A percentile compares a stretch with the other conserved stretches of the same genome.
Conservation (phyloP, 441 rosid genomes). For the Aleurites moluccanus region DNA sequence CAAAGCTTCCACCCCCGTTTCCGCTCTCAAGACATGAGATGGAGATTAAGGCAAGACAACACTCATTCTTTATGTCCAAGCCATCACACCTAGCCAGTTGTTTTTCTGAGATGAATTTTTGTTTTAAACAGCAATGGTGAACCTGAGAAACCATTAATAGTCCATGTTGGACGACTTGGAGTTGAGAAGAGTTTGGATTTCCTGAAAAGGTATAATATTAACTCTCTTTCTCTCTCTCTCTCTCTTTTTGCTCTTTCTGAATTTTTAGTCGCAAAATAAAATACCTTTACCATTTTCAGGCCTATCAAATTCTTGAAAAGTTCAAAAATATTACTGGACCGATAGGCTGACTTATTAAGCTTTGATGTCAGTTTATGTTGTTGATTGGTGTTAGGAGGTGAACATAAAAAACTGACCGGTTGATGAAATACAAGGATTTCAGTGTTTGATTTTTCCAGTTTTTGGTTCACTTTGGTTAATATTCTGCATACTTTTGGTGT, state of each 20-base stretch:
- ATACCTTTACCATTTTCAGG: background rate
- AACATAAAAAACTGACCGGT: background rate
- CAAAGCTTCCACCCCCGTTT: conserved; percentile 84
- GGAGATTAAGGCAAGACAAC: conserved; percentile 59
- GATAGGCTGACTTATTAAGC: background rate
- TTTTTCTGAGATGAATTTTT: conserved; percentile 24
- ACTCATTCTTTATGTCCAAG: background rate
- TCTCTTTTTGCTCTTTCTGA: too few species aligned
- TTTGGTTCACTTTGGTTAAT: background rate
- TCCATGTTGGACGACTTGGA: conserved; percentile 95
- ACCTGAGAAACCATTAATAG: conserved; percentile 83
- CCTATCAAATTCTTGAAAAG: background rate
- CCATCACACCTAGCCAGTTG: conserved; percentile 11
- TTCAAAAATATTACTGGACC: background rate
- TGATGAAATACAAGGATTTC: background rate
- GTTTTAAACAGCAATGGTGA: conserved; percentile 67
- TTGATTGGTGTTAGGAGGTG: background rate
- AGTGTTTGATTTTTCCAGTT: background rate
- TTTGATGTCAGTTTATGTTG: background rate
- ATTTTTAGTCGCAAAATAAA: background rate
- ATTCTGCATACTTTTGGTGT: too few species aligned
- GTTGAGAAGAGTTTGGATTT: conserved; percentile 98
- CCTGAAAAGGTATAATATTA: conserved; percentile 49
- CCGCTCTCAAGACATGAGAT: conserved; percentile 76
- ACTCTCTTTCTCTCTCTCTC: background rate